A percentile compares a stretch with the other conserved stretches of the same genome.
Evolutionary conservation across 768 basidiomycete species (phyloP).

Genomic region (Hydnum rufescens): DNA sequence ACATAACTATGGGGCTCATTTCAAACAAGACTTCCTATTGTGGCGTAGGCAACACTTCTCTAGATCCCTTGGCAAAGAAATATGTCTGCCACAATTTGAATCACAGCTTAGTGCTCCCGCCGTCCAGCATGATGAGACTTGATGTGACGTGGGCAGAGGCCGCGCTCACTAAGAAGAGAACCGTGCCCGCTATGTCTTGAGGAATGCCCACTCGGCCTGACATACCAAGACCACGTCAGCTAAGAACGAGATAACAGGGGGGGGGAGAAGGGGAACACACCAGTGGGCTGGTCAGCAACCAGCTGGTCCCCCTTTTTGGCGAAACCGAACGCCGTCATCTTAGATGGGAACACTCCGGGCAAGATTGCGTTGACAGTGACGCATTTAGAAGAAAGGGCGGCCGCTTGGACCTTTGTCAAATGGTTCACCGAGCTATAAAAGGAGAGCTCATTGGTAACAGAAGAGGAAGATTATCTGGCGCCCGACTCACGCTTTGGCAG

Average conservation of each 20-base stretch:
- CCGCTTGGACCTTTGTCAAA: slow-evolving; percentile 49
- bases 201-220: slow-evolving; percentile 45
- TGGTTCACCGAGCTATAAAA: slow-evolving; percentile 50
- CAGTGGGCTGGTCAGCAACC: slow-evolving; percentile 36
- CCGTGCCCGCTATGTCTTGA: slow-evolving; percentile 49
- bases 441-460: background rate
- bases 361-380: slow-evolving; percentile 73
- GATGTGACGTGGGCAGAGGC: slow-evolving; percentile 61
- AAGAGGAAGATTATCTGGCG: background rate
- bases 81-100: too few species aligned
- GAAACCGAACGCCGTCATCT: slow-evolving; percentile 64
- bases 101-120: too few species aligned
- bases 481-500: background rate
- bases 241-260: background rate
- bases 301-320: slow-evolving; percentile 35
- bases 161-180: slow-evolving; percentile 47
- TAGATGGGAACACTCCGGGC: slow-evolving; percentile 65
- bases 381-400: slow-evolving; percentile 49
- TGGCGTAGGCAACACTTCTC: too few species aligned
- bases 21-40: too few species aligned
- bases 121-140: slow-evolving; percentile 50
- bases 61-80: too few species aligned
- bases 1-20: too few species aligned
- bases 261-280: slow-evolving; percentile 19
- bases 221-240: slow-evolving; percentile 3